phyloP scores from a whole-genome alignment of 495 filamentous ascomycete genomes.

The Penicillium tannophilum region DNA sequence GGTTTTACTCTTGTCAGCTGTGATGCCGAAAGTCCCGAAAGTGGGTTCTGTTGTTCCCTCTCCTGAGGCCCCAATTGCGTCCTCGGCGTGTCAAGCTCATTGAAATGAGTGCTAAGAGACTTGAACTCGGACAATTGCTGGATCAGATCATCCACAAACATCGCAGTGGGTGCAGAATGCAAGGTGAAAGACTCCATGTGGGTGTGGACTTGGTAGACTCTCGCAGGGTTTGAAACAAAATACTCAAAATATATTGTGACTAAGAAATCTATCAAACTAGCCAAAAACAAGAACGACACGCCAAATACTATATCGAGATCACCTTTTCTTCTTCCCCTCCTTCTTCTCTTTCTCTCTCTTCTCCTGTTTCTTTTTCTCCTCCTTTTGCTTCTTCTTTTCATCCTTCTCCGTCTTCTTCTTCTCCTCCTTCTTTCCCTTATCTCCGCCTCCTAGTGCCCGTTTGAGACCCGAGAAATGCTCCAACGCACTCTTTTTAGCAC shows the following conservation, averaged over 20 bases:
- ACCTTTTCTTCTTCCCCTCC: slow-evolving; percentile 1
- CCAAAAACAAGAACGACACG: no score
- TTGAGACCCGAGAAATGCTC: background rate
- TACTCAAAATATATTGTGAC: no score
- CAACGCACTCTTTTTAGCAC: background rate
- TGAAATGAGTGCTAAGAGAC: background rate
- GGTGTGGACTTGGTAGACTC: background rate
- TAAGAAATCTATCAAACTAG: no score
- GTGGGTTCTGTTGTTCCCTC: slow-evolving; percentile 20
- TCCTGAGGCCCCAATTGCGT: slow-evolving; percentile 10
- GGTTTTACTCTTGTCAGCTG: slow-evolving; percentile 35
- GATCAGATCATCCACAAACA: slow-evolving; percentile 37
- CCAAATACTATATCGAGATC: no score
- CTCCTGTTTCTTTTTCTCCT: background rate
- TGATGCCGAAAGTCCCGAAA: slow-evolving; percentile 23
- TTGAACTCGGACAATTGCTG: slow-evolving; percentile 23
- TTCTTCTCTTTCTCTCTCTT: background rate
- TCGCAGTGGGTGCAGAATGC: background rate
- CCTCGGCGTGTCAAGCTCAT: slow-evolving; percentile 11
- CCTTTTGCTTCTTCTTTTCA: background rate
- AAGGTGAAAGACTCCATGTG: background rate
- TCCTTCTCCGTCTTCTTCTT: background rate
- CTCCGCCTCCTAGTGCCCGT: background rate
- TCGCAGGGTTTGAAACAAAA: background rate
- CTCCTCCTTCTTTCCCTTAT: background rate